Evolutionary conservation across 2,329 filamentous ascomycete genomes (phyloP).

Genomic region (Neoascochyta sp.): DNA sequence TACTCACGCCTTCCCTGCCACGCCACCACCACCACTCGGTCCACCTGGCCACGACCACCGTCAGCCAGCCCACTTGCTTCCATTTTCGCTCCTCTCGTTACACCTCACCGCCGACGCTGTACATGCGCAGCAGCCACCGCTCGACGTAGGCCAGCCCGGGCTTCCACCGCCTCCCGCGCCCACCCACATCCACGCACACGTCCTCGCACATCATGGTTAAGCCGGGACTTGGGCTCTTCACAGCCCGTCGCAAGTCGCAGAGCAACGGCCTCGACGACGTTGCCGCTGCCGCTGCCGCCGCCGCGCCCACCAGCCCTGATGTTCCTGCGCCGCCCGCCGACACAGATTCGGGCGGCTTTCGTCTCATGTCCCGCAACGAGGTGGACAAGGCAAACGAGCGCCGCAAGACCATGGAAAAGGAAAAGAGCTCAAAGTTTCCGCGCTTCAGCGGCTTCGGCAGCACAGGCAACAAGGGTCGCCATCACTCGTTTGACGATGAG

Average conservation of each 20-base stretch:
- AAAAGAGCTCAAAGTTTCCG: conserved; percentile 32
- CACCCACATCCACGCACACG: conserved; percentile 3
- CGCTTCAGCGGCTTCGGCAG: conserved; percentile 33
- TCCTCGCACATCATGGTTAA: conserved; percentile 25
- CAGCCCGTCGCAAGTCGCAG: conserved; percentile 36
- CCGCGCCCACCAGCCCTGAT: conserved; percentile 16
- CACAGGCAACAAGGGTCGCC: conserved; percentile 28
- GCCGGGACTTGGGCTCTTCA: conserved; percentile 32
- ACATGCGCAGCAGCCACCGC: conserved; percentile 16
- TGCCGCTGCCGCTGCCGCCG: conserved; percentile 11
- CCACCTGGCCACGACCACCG: too few relatives aligned
- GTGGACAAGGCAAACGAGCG: conserved; percentile 26
- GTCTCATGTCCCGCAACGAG: conserved; percentile 34
- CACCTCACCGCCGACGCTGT: conserved; percentile 9
- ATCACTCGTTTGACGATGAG: conserved; percentile 36
- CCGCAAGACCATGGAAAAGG: conserved; percentile 28
- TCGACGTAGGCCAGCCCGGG: conserved; percentile 17
- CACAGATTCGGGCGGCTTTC: conserved; percentile 29
- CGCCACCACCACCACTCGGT: conserved; percentile 1
- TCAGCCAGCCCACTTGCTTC: conserved; percentile 4
- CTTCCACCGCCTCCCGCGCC: conserved; percentile 11
- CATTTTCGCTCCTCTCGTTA: conserved; percentile 6
- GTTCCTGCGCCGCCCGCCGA: conserved; percentile 14
- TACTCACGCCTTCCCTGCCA: conserved; percentile 4
- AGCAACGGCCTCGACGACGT: conserved; percentile 34